Percentiles rank a stretch among this genome's conserved stretches.
Conservation (phyloP, 2,329 filamentous ascomycete genomes). For the Sporothrix humicola region DNA sequence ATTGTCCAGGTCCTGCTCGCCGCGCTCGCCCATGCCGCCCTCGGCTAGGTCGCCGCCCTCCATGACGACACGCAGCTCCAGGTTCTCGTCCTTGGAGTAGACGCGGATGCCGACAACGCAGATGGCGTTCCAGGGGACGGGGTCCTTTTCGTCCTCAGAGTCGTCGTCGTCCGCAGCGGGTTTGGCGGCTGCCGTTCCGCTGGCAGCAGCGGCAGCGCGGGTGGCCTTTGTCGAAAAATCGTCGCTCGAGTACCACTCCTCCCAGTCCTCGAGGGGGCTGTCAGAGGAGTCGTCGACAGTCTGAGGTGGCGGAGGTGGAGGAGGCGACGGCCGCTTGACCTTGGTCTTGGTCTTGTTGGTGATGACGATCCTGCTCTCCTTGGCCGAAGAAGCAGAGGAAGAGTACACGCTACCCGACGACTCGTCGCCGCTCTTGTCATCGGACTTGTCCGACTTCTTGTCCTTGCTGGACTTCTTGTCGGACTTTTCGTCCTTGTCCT, state of each 20-base stretch:
- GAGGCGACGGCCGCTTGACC: not conserved
- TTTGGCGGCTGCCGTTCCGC: conserved; percentile 43
- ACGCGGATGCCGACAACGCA: conserved; percentile 66
- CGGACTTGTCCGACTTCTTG: conserved; percentile 15
- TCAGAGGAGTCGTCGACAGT: conserved; percentile 61
- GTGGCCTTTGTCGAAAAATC: conserved; percentile 57
- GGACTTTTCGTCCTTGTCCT: not conserved
- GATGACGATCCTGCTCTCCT: not conserved
- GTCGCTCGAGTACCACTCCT: conserved; percentile 63
- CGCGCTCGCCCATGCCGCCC: conserved; percentile 63
- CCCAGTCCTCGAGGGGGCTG: conserved; percentile 64
- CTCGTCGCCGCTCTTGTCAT: not conserved
- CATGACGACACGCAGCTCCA: conserved; percentile 62
- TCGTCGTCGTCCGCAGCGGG: conserved; percentile 53
- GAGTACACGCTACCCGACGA: not conserved
- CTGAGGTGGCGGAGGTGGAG: conserved; percentile 30
- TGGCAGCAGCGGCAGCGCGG: conserved; percentile 44
- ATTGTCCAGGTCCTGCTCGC: conserved; percentile 61
- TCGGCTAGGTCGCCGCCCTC: conserved; percentile 61
- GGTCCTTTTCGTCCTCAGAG: conserved; percentile 60
- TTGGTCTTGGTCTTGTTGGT: not conserved
- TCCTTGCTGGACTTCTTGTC: not conserved
- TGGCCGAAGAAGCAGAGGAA: not conserved
- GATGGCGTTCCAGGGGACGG: conserved; percentile 67
- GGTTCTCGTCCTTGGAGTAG: conserved; percentile 61